phyloP scores from a whole-genome alignment of 768 basidiomycete species.

The Ramaria sp. region DNA sequence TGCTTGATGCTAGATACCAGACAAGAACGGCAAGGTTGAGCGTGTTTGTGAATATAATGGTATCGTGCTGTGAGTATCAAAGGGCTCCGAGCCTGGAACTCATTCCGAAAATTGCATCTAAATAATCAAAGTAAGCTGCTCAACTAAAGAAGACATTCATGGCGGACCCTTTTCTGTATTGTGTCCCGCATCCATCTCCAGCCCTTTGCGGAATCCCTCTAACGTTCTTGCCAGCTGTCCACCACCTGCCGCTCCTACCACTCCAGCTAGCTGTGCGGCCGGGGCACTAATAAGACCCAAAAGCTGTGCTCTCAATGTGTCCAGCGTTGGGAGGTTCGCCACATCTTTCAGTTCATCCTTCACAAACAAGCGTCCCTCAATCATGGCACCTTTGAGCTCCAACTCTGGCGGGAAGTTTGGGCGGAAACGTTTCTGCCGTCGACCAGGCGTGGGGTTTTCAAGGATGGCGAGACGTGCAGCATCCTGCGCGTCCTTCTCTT shows the following conservation, averaged over 20 bases:
- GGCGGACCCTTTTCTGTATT: not conserved
- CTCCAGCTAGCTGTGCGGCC: constrained; percentile 59
- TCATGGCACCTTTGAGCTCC: constrained; percentile 63
- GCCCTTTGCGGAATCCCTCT: constrained; percentile 59
- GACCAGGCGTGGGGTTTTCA: constrained; percentile 37
- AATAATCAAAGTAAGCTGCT: too few relatives aligned
- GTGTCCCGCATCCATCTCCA: constrained; percentile 35
- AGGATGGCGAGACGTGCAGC: constrained; percentile 47
- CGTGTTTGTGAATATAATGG: too few relatives aligned
- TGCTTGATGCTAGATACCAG: too few relatives aligned
- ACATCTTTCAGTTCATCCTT: constrained; percentile 49
- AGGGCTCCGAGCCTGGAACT: not conserved
- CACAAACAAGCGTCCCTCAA: constrained; percentile 66
- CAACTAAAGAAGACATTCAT: not conserved
- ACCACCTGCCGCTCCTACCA: constrained; percentile 59
- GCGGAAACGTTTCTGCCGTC: constrained; percentile 50
- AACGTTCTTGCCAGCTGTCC: constrained; percentile 60
- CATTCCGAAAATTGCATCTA: not conserved
- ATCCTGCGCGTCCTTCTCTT: constrained; percentile 37
- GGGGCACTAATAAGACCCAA: constrained; percentile 76
- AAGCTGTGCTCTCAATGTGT: constrained; percentile 69
- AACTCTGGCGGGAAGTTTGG: constrained; percentile 54
- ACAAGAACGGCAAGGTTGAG: too few relatives aligned
- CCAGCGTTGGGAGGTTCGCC: constrained; percentile 66
- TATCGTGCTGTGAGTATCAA: too few relatives aligned